A percentile compares a stretch with the other conserved stretches of the same genome.
phyloP scores from a whole-genome alignment of 2,329 filamentous ascomycete species.

The Exophiala bonariae region DNA sequence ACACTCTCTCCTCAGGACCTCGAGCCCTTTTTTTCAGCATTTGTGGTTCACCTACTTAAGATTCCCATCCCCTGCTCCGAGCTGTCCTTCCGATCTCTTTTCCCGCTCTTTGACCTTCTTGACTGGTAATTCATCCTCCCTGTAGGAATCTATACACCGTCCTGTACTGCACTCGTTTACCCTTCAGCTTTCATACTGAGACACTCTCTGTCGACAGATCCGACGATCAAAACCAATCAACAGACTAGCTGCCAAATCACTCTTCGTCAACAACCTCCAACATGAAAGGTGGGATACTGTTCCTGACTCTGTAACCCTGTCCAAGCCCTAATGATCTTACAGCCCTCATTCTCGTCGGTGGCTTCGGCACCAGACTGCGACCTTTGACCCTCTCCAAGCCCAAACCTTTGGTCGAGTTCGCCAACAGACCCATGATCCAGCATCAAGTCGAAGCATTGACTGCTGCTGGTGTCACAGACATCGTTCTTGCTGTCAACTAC shows the following conservation, averaged over 20 bases:
- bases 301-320: no score
- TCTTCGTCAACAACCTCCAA: conserved; percentile 7
- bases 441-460: conserved; percentile 96
- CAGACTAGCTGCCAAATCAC: not conserved
- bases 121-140: not conserved
- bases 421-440: conserved; percentile 98
- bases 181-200: no score
- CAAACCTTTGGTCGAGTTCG: conserved; percentile 97
- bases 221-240: no score
- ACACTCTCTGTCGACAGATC: no score
- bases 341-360: conserved; percentile 65
- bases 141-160: conserved; percentile 13
- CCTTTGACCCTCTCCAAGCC: conserved; percentile 95
- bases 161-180: conserved; percentile 22
- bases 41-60: no score
- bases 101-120: conserved; percentile 19
- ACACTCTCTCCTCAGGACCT: no score
- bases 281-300: conserved; percentile 46
- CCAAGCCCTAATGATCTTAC: conserved; percentile 3
- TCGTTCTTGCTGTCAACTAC: conserved; percentile 98
- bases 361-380: conserved; percentile 95
- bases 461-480: conserved; percentile 90
- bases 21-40: no score
- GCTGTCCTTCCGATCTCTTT: not conserved
- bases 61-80: conserved; percentile 7